Evolutionary conservation across 148 eudicot species (phyloP).

Genomic region (Bassia scoparia): DNA sequence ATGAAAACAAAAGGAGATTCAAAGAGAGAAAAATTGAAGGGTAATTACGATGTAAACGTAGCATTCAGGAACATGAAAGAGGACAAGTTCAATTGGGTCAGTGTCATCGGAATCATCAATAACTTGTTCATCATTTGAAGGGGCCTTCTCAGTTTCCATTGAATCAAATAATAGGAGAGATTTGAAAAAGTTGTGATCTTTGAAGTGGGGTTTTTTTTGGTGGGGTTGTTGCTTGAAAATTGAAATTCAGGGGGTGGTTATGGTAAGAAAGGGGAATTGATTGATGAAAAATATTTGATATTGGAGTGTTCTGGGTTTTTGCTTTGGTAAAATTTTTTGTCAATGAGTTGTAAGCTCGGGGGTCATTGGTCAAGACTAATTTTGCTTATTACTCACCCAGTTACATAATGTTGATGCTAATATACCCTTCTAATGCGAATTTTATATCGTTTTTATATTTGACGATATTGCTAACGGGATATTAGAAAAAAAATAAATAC

Average conservation of each 20-base stretch:
- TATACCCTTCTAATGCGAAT: too few species aligned
- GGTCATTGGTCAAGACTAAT: too few species aligned
- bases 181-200: not conserved
- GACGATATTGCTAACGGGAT: too few species aligned
- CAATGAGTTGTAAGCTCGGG: too few species aligned
- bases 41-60: constrained; percentile 76
- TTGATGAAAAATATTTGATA: too few species aligned
- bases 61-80: constrained; percentile 88
- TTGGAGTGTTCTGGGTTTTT: too few species aligned
- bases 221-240: not conserved
- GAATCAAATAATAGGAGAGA: not conserved
- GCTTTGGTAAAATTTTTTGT: too few species aligned
- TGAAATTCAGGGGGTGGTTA: constrained; percentile 2
- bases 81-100: constrained; percentile 70
- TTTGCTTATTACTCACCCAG: too few species aligned
- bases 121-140: constrained; percentile 27
- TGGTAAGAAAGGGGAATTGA: not conserved
- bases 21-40: not conserved
- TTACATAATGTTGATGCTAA: too few species aligned
- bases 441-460: too few species aligned
- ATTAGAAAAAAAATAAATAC: too few species aligned
- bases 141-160: constrained; percentile 29
- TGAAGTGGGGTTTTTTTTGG: not conserved
- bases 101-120: constrained; percentile 26
- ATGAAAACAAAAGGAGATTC: not conserved